Conservation (phyloP, 2,329 filamentous ascomycete species). For the Colletotrichum gloeosporioides region DNA sequence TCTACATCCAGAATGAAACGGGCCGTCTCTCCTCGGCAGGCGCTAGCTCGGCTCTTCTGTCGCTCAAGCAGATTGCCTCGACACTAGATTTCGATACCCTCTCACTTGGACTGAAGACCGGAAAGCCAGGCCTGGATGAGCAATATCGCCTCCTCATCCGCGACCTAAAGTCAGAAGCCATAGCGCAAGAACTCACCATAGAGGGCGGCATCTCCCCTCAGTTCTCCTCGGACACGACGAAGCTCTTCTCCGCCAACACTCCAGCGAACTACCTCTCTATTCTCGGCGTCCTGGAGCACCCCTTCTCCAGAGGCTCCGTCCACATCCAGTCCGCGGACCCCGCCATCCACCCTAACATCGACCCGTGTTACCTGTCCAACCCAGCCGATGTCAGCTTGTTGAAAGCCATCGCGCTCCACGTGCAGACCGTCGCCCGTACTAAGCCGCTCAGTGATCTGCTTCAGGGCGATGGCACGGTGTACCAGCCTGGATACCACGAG, state of each 20-base stretch:
- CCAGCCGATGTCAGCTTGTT: constrained; percentile 8
- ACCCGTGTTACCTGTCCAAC: constrained; percentile 16
- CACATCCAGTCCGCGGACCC: constrained; percentile 11
- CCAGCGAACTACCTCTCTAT: constrained; percentile 7
- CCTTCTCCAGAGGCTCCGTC: constrained; percentile 9
- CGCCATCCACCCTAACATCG: not conserved
- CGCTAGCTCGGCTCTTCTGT: constrained; percentile 6
- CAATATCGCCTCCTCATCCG: constrained; percentile 7
- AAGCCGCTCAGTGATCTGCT: constrained; percentile 11
- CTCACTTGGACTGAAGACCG: not conserved
- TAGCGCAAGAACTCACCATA: constrained; percentile 7
- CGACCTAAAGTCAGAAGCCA: not conserved
- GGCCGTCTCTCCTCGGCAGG: constrained; percentile 15
- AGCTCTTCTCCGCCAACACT: constrained; percentile 5
- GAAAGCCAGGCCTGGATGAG: not conserved
- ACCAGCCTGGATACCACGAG: constrained; percentile 10
- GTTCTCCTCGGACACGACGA: constrained; percentile 11
- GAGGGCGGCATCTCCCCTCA: constrained; percentile 18
- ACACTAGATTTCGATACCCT: not conserved
- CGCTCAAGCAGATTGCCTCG: constrained; percentile 6
- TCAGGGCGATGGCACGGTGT: not conserved
- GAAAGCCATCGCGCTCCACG: not conserved
- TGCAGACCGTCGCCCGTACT: constrained; percentile 1
- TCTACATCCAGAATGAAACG: constrained; percentile 10
- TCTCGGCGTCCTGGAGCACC: constrained; percentile 16